Evolutionary conservation across 305 asterid genomes (phyloP), one percentile per base, ranked within the genome.

Genomic region (Rubia occidens): DNA sequence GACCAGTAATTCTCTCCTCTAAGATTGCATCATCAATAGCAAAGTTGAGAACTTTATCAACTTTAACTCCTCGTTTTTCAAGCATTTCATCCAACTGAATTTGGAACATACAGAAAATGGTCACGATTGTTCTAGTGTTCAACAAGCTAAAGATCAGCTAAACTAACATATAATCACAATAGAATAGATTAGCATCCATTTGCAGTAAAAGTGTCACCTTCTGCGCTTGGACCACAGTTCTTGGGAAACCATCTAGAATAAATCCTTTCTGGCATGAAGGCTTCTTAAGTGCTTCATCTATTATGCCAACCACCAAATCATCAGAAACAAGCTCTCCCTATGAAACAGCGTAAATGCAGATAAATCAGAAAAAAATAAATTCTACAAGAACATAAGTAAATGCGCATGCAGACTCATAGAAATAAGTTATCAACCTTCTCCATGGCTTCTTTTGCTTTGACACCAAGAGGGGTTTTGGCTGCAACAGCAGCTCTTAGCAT

Each of bases 401-500:
- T 13, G 40, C 39, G 29, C 66, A 72, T 26, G 20, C 42, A 73
- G 20, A 37, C 55, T 13, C 56, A 10, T 53, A 18, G 29, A 69
- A 21, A 18, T 9, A 43, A 18, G 6, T 9, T 39, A 40, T 39
- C 24, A 69, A 85, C 98, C 88, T 88, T 91, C 8, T 89, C 98
- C 98, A 91, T 88, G 70, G 98, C 87, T 82, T 88, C 96, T 78
- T 92, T 89, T 47, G 96, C 98, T 80, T 86, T 85, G 26, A 86
- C 32, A 26, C 98, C 98, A 42, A 91, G 94, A 51, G 98, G 93
- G 18, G 95, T 87, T 83, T 89, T 86, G 72, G 95, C 89, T 74
- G 98, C 80, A 78, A 88, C 96, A 70, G 96, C 95, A 77, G 98
- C 95, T 79, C 98, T 85, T 76, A 91, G 89, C 98, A 91, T 91